Evolutionary conservation across 2,329 filamentous ascomycete genomes (phyloP).

Genomic region (Pestalotiopsis sp.): DNA sequence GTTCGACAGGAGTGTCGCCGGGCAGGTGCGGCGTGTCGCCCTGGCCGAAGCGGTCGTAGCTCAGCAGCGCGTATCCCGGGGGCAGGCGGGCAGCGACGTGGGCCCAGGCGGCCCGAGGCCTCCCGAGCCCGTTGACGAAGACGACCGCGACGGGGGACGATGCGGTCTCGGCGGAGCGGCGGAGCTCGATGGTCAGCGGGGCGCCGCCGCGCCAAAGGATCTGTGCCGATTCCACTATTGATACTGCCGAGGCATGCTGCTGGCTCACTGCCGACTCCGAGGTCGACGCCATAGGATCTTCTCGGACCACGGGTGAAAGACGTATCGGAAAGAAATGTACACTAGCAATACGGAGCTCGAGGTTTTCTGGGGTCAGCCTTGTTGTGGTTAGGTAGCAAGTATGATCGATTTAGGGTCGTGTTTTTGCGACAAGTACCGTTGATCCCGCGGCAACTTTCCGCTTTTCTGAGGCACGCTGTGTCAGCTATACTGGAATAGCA

Average conservation of each 20-base stretch:
- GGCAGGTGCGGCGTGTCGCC: constrained; percentile 1
- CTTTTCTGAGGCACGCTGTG: too few relatives aligned
- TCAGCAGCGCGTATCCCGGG: neutral
- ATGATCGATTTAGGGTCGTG: too few relatives aligned
- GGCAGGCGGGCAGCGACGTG: neutral
- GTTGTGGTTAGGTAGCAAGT: too few relatives aligned
- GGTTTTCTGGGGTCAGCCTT: too few relatives aligned
- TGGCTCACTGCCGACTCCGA: neutral
- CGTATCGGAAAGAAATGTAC: neutral
- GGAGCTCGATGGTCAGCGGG: neutral
- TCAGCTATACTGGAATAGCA: too few relatives aligned
- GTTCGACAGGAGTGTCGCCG: neutral
- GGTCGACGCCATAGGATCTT: neutral
- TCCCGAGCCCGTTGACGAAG: constrained; percentile 7
- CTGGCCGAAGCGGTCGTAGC: constrained; percentile 10
- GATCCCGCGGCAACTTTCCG: too few relatives aligned
- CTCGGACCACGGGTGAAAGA: neutral
- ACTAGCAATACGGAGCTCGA: too few relatives aligned
- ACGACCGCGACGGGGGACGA: neutral
- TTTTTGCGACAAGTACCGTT: too few relatives aligned
- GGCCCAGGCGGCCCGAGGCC: neutral
- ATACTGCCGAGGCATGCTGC: neutral
- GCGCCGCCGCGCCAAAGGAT: constrained; percentile 4
- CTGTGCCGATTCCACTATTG: neutral
- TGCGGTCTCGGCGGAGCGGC: too few relatives aligned